Percentiles rank a stretch among this genome's conserved stretches.
Conservation (phyloP, 2,329 filamentous ascomycete genomes). For the Ophiostoma ips region DNA sequence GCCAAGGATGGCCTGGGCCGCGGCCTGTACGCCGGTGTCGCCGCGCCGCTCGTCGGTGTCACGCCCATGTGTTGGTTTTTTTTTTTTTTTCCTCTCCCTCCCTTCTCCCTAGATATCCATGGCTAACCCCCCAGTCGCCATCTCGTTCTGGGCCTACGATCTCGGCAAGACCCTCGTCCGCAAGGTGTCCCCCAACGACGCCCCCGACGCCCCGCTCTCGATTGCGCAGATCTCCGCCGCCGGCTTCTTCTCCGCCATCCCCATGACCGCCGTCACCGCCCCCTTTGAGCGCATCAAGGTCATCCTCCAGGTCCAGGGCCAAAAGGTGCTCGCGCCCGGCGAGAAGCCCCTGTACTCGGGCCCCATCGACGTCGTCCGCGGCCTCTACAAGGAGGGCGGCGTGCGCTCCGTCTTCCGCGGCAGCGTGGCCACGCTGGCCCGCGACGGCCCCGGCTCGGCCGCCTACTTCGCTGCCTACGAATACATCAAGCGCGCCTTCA, state of each 20-base stretch:
- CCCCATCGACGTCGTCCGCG: constrained; percentile 77
- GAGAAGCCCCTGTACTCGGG: constrained; percentile 88
- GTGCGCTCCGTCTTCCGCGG: constrained; percentile 87
- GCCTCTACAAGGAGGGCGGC: constrained; percentile 85
- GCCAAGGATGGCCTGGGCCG: constrained; percentile 68
- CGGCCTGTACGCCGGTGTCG: constrained; percentile 93
- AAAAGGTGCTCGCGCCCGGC: constrained; percentile 69
- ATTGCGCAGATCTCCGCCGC: constrained; percentile 82
- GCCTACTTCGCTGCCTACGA: constrained; percentile 98
- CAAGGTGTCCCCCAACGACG: constrained; percentile 48
- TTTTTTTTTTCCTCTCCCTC: not conserved
- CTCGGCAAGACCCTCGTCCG: constrained; percentile 82
- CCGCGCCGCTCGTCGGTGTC: constrained; percentile 84
- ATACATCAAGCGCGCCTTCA: constrained; percentile 77
- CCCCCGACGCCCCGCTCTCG: constrained; percentile 55
- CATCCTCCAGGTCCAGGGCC: constrained; percentile 91
- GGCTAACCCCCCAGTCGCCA: constrained; percentile 37
- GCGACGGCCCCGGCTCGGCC: constrained; percentile 83
- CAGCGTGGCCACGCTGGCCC: constrained; percentile 75
- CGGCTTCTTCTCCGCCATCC: constrained; percentile 94
- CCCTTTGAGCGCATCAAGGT: constrained; percentile 99
- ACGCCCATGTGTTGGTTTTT: constrained; percentile 88
- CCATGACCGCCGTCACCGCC: constrained; percentile 96
- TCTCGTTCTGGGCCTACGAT: constrained; percentile 79
- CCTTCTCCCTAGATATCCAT: not conserved